Conservation (phyloP, 2,329 filamentous ascomycete species). For the Alternaria arborescens region DNA sequence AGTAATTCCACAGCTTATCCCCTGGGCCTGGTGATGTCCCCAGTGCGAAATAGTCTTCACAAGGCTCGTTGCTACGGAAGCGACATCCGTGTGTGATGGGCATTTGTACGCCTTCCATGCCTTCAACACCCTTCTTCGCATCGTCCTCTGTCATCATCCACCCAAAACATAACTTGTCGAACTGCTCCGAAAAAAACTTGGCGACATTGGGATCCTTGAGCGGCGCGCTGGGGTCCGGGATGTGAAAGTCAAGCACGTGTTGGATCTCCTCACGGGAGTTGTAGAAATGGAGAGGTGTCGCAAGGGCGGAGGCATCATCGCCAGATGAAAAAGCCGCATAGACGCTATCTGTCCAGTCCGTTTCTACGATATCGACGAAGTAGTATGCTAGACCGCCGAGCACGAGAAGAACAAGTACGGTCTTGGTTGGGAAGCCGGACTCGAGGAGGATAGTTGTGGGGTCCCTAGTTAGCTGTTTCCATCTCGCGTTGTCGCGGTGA, state of each 20-base stretch:
- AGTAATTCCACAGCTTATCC: constrained; percentile 46
- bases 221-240: constrained; percentile 28
- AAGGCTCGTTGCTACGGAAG: constrained; percentile 42
- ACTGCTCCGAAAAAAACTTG: constrained; percentile 34
- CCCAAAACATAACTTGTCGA: constrained; percentile 35
- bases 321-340: constrained; percentile 21
- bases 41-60: constrained; percentile 44
- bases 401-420: constrained; percentile 33
- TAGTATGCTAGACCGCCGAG: constrained; percentile 36
- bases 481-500: background rate
- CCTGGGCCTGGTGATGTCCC: constrained; percentile 43
- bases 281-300: constrained; percentile 40
- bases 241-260: constrained; percentile 37
- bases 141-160: constrained; percentile 43
- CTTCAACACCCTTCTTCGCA: constrained; percentile 20
- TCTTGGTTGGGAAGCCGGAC: constrained; percentile 47
- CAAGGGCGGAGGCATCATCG: constrained; percentile 17
- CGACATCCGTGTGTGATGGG: constrained; percentile 46
- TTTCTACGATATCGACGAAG: constrained; percentile 30
- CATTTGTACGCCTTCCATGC: constrained; percentile 24
- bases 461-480: background rate
- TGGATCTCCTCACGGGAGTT: constrained; percentile 38
- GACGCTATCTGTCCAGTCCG: constrained; percentile 34
- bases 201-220: constrained; percentile 32
- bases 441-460: constrained; percentile 20